A percentile compares a stretch with the other conserved stretches of the same genome.
Evolutionary conservation across 1,284 basidiomycete genomes (phyloP).

Genomic region (Waitea zeae): DNA sequence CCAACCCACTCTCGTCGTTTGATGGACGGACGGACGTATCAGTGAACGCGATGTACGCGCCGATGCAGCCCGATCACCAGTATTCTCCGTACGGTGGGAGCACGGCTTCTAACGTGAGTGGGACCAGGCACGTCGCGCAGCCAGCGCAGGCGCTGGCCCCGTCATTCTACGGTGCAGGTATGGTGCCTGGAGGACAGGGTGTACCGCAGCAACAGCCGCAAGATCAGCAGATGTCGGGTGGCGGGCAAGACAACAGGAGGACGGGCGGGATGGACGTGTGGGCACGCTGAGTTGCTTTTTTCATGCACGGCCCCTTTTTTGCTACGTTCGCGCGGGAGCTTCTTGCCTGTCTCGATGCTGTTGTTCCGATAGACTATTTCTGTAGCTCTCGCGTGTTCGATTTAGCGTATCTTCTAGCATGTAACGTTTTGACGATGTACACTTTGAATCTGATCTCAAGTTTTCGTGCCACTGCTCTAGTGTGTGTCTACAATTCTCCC

Average conservation of each 20-base stretch:
- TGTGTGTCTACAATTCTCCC: constrained; percentile 5
- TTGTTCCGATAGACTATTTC: neutral
- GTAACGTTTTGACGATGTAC: neutral
- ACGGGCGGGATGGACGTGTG: neutral
- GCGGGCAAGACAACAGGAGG: constrained; percentile 8
- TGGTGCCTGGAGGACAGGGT: constrained; percentile 34
- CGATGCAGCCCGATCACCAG: constrained; percentile 66
- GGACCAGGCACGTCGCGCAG: constrained; percentile 20
- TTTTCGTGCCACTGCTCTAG: neutral
- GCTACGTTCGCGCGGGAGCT: neutral
- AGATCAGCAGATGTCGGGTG: constrained; percentile 44
- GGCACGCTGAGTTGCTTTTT: neutral
- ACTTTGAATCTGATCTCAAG: neutral
- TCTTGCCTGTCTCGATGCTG: neutral
- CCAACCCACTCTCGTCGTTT: constrained; percentile 42
- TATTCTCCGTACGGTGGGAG: constrained; percentile 27
- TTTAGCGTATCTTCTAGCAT: neutral
- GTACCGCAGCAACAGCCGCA: constrained; percentile 23
- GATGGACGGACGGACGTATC: constrained; percentile 48
- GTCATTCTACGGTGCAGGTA: constrained; percentile 52
- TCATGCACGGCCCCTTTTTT: neutral
- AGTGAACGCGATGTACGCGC: constrained; percentile 59
- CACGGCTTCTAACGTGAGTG: constrained; percentile 18
- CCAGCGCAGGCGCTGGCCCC: constrained; percentile 30
- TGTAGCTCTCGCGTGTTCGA: neutral